phyloP scores from a whole-genome alignment of 2,329 filamentous ascomycete genomes.

The Aspergillus luchuensis region DNA sequence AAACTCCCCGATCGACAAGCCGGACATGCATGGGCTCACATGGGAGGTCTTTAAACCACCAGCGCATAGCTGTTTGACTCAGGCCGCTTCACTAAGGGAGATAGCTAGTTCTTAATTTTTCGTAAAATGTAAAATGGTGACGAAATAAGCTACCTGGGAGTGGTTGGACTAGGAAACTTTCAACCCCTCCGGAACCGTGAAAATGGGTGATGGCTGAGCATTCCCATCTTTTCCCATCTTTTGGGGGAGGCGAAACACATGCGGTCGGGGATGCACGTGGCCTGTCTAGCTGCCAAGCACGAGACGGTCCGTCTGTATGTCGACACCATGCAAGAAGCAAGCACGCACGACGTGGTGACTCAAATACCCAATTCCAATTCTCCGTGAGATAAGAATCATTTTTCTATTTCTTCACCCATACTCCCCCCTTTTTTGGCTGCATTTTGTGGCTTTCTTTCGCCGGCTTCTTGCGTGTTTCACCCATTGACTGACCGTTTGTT shows the following conservation, averaged over 20 bases:
- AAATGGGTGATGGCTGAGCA: neutral
- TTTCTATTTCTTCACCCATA: neutral
- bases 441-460: neutral
- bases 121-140: neutral
- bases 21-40: neutral
- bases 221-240: neutral
- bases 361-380: neutral
- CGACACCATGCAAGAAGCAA: neutral
- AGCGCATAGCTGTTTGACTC: neutral
- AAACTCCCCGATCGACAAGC: neutral
- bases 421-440: neutral
- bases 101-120: neutral
- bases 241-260: neutral
- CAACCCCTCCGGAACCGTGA: neutral
- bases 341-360: neutral
- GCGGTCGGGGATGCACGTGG: slow-evolving; percentile 1
- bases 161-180: neutral
- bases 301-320: neutral
- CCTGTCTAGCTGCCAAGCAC: neutral
- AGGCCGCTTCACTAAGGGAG: neutral
- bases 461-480: neutral
- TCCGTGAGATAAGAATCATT: neutral
- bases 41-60: neutral
- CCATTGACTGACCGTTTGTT: too few relatives aligned
- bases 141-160: neutral